A percentile compares a stretch with the other conserved stretches of the same genome.
Evolutionary conservation across 2,329 filamentous ascomycete genomes (phyloP).

Genomic region (Trichoderma endophyticum): DNA sequence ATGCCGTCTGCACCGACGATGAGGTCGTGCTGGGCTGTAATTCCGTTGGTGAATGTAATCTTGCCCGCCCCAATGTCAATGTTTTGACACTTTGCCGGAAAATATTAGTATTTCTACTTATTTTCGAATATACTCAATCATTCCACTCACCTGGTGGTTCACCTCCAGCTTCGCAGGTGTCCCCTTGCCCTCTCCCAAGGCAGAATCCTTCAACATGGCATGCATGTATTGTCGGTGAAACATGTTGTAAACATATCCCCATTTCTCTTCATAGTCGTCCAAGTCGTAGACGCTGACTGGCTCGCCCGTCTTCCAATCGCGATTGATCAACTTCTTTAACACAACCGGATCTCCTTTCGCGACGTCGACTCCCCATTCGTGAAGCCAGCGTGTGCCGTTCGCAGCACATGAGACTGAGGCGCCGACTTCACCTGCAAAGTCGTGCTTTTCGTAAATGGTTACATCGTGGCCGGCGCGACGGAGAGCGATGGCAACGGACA

Average conservation of each 20-base stretch:
- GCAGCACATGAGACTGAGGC: constrained; percentile 66
- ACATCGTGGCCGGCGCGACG: constrained; percentile 46
- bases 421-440: constrained; percentile 66
- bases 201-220: constrained; percentile 60
- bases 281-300: constrained; percentile 62
- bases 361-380: constrained; percentile 66
- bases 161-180: constrained; percentile 51
- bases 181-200: constrained; percentile 53
- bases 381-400: constrained; percentile 67
- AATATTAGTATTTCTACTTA: neutral
- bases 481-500: constrained; percentile 45
- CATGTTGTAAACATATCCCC: constrained; percentile 66
- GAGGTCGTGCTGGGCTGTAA: constrained; percentile 51
- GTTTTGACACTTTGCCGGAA: constrained; percentile 35
- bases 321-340: constrained; percentile 63
- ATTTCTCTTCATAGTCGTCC: constrained; percentile 61
- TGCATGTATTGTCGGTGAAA: constrained; percentile 70
- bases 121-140: too few relatives aligned
- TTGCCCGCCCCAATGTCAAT: constrained; percentile 51
- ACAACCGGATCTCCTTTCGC: constrained; percentile 63
- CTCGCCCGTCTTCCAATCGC: constrained; percentile 68
- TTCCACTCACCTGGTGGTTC: constrained; percentile 48
- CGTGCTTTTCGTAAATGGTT: constrained; percentile 63
- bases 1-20: constrained; percentile 66
- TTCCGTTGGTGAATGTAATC: constrained; percentile 54